Conservation (phyloP, 2,329 filamentous ascomycete genomes). For the Colletotrichum eleusines region DNA sequence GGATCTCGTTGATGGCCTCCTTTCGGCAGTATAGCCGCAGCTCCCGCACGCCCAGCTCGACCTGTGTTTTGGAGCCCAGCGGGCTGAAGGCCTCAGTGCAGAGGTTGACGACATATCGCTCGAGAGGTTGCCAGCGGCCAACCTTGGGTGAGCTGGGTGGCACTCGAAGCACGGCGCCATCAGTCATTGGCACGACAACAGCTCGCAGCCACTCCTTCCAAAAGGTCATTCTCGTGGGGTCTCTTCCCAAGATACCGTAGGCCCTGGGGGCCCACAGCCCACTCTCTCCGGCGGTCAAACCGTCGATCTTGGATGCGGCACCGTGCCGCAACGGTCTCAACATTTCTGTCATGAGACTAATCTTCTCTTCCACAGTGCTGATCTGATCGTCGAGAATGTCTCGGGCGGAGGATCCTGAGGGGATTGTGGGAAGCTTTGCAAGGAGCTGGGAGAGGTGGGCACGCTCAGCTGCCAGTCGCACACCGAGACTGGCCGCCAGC, state of each 20-base stretch:
- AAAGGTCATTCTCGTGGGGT: constrained; percentile 85
- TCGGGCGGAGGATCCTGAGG: constrained; percentile 83
- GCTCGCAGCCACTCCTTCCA: constrained; percentile 99
- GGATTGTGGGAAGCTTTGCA: constrained; percentile 82
- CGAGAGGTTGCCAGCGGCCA: constrained; percentile 94
- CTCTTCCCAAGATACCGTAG: constrained; percentile 91
- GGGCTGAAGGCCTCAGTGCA: constrained; percentile 96
- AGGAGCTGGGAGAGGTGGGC: constrained; percentile 91
- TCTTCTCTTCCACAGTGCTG: constrained; percentile 96
- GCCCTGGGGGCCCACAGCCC: constrained; percentile 95
- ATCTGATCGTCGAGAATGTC: constrained; percentile 94
- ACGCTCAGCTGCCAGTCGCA: constrained; percentile 86
- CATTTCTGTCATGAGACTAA: constrained; percentile 95
- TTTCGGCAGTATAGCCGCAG: constrained; percentile 92
- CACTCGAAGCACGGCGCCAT: constrained; percentile 84
- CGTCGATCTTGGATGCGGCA: constrained; percentile 96
- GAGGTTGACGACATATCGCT: constrained; percentile 96
- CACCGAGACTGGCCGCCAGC: constrained; percentile 89
- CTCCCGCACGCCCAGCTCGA: constrained; percentile 91
- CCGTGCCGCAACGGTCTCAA: constrained; percentile 91
- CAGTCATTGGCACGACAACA: constrained; percentile 94
- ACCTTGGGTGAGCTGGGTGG: constrained; percentile 90
- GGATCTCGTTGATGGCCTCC: constrained; percentile 92
- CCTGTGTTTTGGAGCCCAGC: constrained; percentile 92
- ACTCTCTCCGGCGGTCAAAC: constrained; percentile 92